phyloP scores from a whole-genome alignment of 139 green algal species.

The Ettlia oleoabundans region DNA sequence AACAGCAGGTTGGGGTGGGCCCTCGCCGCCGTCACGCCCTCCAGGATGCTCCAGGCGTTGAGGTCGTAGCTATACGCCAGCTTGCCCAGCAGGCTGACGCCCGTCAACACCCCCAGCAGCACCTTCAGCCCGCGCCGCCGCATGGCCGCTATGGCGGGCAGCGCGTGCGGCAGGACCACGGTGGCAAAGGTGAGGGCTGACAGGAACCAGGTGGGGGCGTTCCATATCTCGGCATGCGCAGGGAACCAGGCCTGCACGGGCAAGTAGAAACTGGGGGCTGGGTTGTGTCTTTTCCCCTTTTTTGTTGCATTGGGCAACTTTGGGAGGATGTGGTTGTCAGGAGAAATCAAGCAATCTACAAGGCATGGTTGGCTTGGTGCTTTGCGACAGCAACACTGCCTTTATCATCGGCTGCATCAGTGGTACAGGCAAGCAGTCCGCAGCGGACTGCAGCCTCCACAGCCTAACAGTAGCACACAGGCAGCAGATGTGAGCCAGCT shows the following conservation, averaged over 20 bases:
- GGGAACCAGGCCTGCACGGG: conserved; percentile 35
- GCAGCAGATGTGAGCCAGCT: no score
- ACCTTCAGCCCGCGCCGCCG: conserved; percentile 27
- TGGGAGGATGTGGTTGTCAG: no score
- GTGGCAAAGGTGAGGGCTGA: conserved; percentile 39
- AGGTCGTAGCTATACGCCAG: conserved; percentile 40
- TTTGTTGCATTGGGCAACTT: no score
- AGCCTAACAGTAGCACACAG: no score
- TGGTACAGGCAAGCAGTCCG: no score
- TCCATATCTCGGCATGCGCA: conserved; percentile 33
- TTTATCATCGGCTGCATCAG: no score
- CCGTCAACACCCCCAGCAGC: conserved; percentile 27
- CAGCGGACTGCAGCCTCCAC: no score
- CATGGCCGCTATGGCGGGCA: conserved; percentile 31
- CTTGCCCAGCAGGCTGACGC: conserved; percentile 36
- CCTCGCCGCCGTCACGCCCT: conserved; percentile 17
- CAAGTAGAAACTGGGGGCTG: no score
- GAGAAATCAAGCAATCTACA: no score
- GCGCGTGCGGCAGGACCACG: conserved; percentile 36
- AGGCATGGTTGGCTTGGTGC: no score
- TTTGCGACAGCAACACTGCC: no score
- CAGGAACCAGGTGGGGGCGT: conserved; percentile 42
- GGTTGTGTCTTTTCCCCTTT: no score
- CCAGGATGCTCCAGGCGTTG: conserved; percentile 16
- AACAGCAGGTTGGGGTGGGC: conserved; percentile 37